Evolutionary conservation across 2,329 filamentous ascomycete species (phyloP), one percentile per base, ranked within the genome.

Genomic region (Aspergillus aculeatus): DNA sequence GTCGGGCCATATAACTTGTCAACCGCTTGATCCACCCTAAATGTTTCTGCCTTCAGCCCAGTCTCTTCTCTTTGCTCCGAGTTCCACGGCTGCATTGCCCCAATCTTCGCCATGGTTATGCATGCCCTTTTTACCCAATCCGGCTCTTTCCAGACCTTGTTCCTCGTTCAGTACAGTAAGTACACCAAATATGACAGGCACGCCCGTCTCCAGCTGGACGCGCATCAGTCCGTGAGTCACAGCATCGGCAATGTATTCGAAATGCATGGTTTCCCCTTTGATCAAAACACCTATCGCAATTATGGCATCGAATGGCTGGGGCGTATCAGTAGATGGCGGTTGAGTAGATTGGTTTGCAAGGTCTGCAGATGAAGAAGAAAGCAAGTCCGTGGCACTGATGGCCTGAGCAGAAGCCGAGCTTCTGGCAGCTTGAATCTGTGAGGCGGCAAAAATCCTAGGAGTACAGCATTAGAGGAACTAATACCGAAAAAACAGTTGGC

Each of bases 211-310:
- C 57, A 98, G 82, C 77, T 96, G 92, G 60, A 98, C 88, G 65
- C 91, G 88, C 95, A 99, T 99, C 62, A 99, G 83, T 6, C 92
- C 95, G 63, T 96, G 91, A 59, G 88, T 92, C 6, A 96, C 92
- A 47, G 91, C 86, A 65, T 98, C 95, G 47, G 93, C 85, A 70
- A 99, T 99, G 80, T 99, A 98, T 80, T 99, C 95, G 72, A 99
- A 99, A 80, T 99, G 95, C 92, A 97, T 97, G 6, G 95, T 98
- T 79, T 96, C 91, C 75, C 95, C 95, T 82, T 99, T 99, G 81
- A 99, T 97, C 62, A 99, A 86, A 58, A 96, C 93, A 58, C 95
- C 95, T 67, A 99, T 90, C 56, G 95, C 92, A 66, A 99, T 93
- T 64, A 99, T 87, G 63, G 95, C 95, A 73, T 98, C 94, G 71